Conservation (phyloP, 2,329 filamentous ascomycete genomes). For the Coniochaeta sp. region DNA sequence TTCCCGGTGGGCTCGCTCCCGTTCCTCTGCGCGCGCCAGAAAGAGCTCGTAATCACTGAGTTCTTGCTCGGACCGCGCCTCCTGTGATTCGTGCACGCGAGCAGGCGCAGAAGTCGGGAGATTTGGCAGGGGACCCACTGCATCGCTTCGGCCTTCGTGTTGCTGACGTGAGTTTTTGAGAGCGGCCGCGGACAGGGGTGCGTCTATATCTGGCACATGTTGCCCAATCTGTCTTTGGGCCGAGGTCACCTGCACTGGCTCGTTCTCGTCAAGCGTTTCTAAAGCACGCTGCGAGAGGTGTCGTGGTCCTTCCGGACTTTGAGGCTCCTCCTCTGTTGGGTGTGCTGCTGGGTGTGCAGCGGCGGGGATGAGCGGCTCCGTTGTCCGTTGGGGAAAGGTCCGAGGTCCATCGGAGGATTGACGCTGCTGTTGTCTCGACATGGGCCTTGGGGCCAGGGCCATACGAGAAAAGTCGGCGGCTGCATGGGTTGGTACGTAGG, state of each 20-base stretch:
- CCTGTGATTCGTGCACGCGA: neutral
- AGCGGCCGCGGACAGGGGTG: neutral
- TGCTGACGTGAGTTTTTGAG: neutral
- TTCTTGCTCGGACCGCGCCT: neutral
- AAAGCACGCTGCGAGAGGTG: constrained; percentile 1
- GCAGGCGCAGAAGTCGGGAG: neutral
- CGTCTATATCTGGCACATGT: neutral
- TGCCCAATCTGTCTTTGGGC: neutral
- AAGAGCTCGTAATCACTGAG: constrained; percentile 20
- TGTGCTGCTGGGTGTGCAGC: neutral
- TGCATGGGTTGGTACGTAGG: constrained; percentile 20
- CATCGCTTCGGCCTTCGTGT: neutral
- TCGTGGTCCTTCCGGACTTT: neutral
- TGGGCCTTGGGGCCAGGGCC: constrained; percentile 9
- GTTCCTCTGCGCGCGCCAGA: constrained; percentile 17
- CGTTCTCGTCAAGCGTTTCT: constrained; percentile 4
- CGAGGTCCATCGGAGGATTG: neutral
- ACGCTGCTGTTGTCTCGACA: constrained; percentile 1
- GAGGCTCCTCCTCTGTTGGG: neutral
- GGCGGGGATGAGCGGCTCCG: neutral
- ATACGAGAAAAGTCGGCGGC: constrained; percentile 22
- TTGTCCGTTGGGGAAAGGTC: neutral
- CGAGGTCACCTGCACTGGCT: neutral
- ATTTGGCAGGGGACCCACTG: neutral
- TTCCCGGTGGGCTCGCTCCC: constrained; percentile 15